Base-by-base conservation (phyloP, 2,329 filamentous ascomycete species). In the Clonostachys solani region DNA sequence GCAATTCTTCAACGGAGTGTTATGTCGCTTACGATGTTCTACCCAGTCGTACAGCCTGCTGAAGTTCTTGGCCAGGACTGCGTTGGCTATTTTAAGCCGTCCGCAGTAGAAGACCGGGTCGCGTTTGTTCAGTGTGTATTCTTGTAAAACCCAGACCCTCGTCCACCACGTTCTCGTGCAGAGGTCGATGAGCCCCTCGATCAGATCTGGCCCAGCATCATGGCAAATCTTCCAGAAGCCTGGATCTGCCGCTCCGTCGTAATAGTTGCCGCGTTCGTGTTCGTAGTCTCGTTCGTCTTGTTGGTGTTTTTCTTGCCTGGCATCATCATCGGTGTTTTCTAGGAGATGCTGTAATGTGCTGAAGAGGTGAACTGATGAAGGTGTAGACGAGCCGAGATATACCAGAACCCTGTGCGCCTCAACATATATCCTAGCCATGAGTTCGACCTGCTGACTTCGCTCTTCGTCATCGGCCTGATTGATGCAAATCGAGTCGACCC, bases 81-180 rank as follows among this genome's bases (percentile, higher is more conserved):
- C n/a, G 8, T 42, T 42, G 8, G 5, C 4, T n/a, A 42, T 9
- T 16, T 16, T 18, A 5, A 16, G n/a, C n/a, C 40, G 40, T 5
- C 40, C 40, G 40, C 40, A 42, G 40, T 42, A 42, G 40, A 42
- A 42, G 40, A n/a, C 18, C 5, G 40, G 40, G 7, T 42, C 40
- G 12, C 18, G n/a, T 19, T 42, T 42, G 40, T 19, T 42, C 6
- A 62, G 44, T 9, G 53, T 55, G 3, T 55, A 52, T 44, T 62
- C 60, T 33, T 61, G 60, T 15, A 61, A 47, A 47, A 57, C 56
- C 60, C 60, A 63, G n/a, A 59, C 54, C 3, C 60, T 55, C 4
- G 49, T 41, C 44, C 60, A 61, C 58, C 60, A 63, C 2, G 51
- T 42, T 16, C 58, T 49, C 7, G 42, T 45, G 43, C 50, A 57